phyloP scores from a whole-genome alignment of 2,329 filamentous ascomycete species.

The Monosporascus sp. region DNA sequence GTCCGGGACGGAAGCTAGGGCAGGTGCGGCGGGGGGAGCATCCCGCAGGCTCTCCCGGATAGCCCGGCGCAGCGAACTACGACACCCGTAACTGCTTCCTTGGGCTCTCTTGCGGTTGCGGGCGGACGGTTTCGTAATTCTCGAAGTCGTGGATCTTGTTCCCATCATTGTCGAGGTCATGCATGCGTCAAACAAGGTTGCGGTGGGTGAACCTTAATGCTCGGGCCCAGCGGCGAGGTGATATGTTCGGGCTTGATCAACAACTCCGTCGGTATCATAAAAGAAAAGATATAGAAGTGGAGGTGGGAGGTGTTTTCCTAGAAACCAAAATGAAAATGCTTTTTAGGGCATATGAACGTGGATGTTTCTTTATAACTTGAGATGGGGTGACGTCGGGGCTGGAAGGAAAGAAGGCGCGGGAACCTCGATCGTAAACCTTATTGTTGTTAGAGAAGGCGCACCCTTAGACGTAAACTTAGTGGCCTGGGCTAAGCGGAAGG shows the following conservation, averaged over 20 bases:
- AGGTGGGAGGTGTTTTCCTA: no score
- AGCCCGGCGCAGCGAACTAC: constrained; percentile 14
- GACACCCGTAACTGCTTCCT: constrained; percentile 3
- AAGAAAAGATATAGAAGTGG: no score
- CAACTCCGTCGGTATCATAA: no score
- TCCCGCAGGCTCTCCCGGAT: constrained; percentile 7
- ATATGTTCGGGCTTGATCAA: no score
- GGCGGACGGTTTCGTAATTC: neutral
- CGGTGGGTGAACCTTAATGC: no score
- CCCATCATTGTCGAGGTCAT: no score
- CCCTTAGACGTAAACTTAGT: neutral
- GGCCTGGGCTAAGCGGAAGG: neutral
- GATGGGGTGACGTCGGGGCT: neutral
- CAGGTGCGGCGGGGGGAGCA: neutral
- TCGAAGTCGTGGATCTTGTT: no score
- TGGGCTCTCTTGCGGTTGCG: neutral
- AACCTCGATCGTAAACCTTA: neutral
- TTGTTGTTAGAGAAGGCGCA: neutral
- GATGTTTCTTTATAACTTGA: no score
- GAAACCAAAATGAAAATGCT: no score
- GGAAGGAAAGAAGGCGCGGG: neutral
- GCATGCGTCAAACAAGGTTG: no score
- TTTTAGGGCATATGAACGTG: neutral
- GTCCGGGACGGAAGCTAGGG: neutral
- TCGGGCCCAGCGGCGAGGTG: no score